Evolutionary conservation across 1,284 basidiomycete species (phyloP).

Genomic region (Cutaneotrichosporon sp.): DNA sequence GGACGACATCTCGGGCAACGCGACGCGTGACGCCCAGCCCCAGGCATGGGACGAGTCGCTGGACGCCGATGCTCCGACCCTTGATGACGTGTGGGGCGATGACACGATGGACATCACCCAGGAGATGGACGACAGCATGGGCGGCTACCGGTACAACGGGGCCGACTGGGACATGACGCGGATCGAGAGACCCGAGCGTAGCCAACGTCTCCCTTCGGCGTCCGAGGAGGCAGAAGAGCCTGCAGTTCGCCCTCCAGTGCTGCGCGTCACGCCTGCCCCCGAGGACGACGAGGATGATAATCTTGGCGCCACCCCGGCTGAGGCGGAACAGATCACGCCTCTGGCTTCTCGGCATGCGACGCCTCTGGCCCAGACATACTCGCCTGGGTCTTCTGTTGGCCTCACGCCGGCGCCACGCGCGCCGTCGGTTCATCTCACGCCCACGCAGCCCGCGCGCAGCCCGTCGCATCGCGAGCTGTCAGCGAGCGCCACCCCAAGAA

Average conservation of each 20-base stretch:
- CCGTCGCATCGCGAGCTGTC: too few species aligned
- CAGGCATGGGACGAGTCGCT: conserved; percentile 20
- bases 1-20: neutral
- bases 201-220: neutral
- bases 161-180: conserved; percentile 19
- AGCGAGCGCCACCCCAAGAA: neutral
- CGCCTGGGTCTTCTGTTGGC: too few species aligned
- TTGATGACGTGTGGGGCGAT: conserved; percentile 25
- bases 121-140: conserved; percentile 12
- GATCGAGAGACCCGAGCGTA: conserved; percentile 8
- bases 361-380: too few species aligned
- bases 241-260: neutral
- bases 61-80: conserved; percentile 15
- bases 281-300: conserved; percentile 2
- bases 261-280: neutral
- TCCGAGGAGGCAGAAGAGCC: neutral
- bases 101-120: conserved; percentile 19
- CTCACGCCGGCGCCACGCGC: too few species aligned
- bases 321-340: too few species aligned
- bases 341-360: too few species aligned
- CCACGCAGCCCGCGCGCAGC: neutral
- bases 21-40: neutral
- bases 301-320: too few species aligned
- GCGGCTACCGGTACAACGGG: conserved; percentile 15
- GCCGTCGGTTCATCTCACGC: neutral